Conservation (phyloP, 1,139 yeast genomes). For the Diutina rugosa region DNA sequence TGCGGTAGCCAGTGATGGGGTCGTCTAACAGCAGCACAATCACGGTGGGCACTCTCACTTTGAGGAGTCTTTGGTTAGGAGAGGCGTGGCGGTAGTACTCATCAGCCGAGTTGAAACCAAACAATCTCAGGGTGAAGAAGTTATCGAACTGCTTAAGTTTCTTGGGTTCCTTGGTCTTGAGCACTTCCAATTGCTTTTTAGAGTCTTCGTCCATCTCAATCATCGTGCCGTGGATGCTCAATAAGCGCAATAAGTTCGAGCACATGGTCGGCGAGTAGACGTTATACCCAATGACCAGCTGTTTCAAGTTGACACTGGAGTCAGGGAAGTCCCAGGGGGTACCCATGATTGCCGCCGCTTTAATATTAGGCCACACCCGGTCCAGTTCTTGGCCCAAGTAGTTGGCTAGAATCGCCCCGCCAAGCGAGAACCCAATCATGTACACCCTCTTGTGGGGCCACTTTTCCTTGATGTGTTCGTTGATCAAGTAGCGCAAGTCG, state of each 20-base stretch:
- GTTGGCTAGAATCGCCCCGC: constrained; percentile 43
- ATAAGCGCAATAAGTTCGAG: constrained; percentile 30
- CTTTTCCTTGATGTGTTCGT: constrained; percentile 26
- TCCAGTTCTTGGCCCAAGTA: constrained; percentile 41
- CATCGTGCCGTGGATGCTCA: constrained; percentile 22
- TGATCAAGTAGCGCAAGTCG: constrained; percentile 40
- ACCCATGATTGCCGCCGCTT: constrained; percentile 32
- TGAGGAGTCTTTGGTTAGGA: constrained; percentile 24
- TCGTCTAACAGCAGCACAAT: constrained; percentile 42
- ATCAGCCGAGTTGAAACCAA: constrained; percentile 4
- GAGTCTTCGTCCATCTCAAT: constrained; percentile 17
- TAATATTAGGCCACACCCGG: constrained; percentile 21
- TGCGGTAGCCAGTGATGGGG: constrained; percentile 40
- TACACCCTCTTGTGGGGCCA: constrained; percentile 41
- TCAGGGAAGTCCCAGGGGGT: constrained; percentile 10
- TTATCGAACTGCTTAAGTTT: constrained; percentile 6
- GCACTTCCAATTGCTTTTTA: constrained; percentile 20
- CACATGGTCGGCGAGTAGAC: constrained; percentile 44
- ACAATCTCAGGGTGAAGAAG: neutral
- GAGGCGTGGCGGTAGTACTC: constrained; percentile 9
- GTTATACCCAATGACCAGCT: constrained; percentile 28
- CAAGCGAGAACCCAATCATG: constrained; percentile 43
- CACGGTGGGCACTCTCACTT: constrained; percentile 39
- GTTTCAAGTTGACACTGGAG: constrained; percentile 29
- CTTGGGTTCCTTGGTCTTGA: constrained; percentile 7